These are phyloP conservation scores for Diaporthe batatas DNA, from an alignment of 2,329 filamentous ascomycete genomes.

Conservation along the genomic window DNA sequence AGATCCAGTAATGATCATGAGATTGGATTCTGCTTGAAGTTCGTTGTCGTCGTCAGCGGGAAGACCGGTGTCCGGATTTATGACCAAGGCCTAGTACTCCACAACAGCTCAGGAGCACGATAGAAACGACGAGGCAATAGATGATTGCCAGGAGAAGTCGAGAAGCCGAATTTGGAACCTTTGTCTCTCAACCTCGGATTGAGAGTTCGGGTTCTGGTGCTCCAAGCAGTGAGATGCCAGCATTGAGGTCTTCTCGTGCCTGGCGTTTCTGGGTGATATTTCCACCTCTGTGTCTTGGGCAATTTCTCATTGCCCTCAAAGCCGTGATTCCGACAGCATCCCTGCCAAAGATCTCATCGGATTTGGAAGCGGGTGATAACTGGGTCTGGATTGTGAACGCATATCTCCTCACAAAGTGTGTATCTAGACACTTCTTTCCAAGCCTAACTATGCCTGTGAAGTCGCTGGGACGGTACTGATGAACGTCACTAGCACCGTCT, in stretches of 20 bases:
- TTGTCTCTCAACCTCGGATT: too few species aligned
- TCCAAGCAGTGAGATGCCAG: too few species aligned
- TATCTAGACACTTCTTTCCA: too few species aligned
- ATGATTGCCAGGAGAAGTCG: too few species aligned
- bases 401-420: background rate
- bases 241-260: background rate
- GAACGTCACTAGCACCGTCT: too few species aligned
- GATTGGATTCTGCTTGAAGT: conserved; percentile 42
- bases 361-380: background rate
- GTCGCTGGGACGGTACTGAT: too few species aligned
- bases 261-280: background rate
- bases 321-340: background rate
- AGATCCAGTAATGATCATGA: conserved; percentile 46
- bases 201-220: too few species aligned
- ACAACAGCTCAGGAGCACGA: too few species aligned
- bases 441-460: too few species aligned
- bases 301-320: background rate
- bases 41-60: conserved; percentile 42
- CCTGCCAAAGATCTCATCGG: background rate
- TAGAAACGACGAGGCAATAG: too few species aligned
- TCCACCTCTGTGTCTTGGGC: background rate
- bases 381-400: background rate
- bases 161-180: too few species aligned
- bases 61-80: conserved; percentile 41
- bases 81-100: too few species aligned